phyloP scores from a whole-genome alignment of 805 yeast genomes.

The Ogataea henricii region DNA sequence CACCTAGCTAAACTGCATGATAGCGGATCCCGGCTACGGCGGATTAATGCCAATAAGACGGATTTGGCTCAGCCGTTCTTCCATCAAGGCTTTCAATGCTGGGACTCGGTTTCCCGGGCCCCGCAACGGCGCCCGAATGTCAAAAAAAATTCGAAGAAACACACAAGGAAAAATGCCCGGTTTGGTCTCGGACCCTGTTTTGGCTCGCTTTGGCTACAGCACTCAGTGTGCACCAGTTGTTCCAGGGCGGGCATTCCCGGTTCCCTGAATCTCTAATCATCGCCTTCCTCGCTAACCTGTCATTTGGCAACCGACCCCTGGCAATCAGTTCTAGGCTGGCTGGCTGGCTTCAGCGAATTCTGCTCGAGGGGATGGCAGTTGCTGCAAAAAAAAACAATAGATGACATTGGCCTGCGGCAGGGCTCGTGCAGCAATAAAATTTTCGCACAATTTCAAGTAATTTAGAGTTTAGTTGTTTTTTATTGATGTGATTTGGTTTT shows the following conservation, averaged over 20 bases:
- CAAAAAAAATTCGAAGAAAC: no score
- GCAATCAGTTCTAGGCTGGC: no score
- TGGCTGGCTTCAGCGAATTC: not conserved
- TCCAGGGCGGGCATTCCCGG: no score
- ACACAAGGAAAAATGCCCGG: no score
- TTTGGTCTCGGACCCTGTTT: no score
- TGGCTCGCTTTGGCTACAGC: no score
- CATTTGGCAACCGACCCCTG: not conserved
- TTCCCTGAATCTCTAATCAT: no score
- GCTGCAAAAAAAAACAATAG: not conserved
- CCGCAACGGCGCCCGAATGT: not conserved
- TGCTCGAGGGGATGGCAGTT: not conserved
- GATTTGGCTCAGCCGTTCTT: not conserved
- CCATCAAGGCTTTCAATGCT: not conserved
- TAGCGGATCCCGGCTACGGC: not conserved
- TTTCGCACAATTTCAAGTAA: not conserved
- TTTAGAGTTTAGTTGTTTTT: not conserved
- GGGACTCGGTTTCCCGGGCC: not conserved
- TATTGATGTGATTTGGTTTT: not conserved
- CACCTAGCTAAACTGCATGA: no score
- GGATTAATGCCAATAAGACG: not conserved
- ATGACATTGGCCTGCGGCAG: slow-evolving; percentile 1
- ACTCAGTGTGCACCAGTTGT: no score
- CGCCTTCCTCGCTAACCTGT: not conserved
- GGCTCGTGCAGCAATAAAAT: not conserved